Evolutionary conservation across 2,329 filamentous ascomycete species (phyloP).

Genomic region (Neurospora crassa): DNA sequence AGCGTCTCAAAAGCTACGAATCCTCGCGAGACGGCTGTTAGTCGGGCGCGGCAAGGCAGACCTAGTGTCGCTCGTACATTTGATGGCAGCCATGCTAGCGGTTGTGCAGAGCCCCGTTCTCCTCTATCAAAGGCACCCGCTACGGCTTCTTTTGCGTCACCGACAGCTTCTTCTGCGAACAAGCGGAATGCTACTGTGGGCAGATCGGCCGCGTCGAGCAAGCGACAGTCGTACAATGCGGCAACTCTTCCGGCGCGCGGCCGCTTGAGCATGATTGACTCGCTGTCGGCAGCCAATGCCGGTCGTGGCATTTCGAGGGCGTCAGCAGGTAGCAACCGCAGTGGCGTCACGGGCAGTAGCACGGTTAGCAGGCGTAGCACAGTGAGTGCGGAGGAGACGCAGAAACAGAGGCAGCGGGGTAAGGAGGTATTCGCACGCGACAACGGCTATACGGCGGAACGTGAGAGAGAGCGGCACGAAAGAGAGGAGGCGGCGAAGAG

Average conservation of each 20-base stretch:
- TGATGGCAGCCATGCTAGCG: constrained; percentile 2
- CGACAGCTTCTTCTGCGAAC: constrained; percentile 6
- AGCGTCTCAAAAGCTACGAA: constrained; percentile 30
- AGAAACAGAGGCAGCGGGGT: constrained; percentile 42
- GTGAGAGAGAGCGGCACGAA: constrained; percentile 43
- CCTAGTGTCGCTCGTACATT: not conserved
- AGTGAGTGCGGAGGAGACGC: constrained; percentile 32
- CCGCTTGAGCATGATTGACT: constrained; percentile 20
- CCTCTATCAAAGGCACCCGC: constrained; percentile 4
- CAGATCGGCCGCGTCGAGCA: constrained; percentile 1
- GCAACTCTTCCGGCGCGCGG: constrained; percentile 15
- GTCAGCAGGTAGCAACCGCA: constrained; percentile 34
- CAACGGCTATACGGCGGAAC: constrained; percentile 34
- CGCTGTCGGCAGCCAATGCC: constrained; percentile 21
- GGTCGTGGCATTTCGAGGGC: constrained; percentile 37
- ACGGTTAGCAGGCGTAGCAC: constrained; percentile 30
- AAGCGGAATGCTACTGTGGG: constrained; percentile 21
- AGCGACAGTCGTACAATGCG: constrained; percentile 6
- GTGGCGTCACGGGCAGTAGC: constrained; percentile 17
- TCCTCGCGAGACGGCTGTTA: constrained; percentile 49
- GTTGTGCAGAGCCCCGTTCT: constrained; percentile 4
- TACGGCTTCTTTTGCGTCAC: not conserved
- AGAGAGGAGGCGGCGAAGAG: constrained; percentile 43
- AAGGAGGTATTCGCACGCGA: constrained; percentile 46
- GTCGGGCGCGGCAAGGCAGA: constrained; percentile 42